Evolutionary conservation across 768 basidiomycete species (phyloP).

Genomic region (Lentinula lateritia): DNA sequence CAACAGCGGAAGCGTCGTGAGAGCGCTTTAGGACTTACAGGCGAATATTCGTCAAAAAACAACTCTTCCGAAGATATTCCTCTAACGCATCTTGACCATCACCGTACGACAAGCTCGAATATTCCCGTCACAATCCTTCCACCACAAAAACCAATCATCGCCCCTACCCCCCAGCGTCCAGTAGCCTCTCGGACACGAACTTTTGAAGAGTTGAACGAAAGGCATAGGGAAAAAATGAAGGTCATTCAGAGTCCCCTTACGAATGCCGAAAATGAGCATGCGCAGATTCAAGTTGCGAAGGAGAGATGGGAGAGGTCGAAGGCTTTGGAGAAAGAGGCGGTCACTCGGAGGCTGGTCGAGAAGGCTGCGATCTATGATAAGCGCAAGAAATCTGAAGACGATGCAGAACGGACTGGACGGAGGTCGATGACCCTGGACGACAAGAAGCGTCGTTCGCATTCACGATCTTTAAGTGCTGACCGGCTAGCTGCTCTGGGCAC

Average conservation of each 20-base stretch:
- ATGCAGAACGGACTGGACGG: slow-evolving; percentile 26
- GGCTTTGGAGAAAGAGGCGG: slow-evolving; percentile 67
- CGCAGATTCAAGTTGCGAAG: slow-evolving; percentile 68
- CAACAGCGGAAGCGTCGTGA: slow-evolving; percentile 67
- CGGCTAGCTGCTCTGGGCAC: slow-evolving; percentile 41
- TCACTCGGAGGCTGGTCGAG: slow-evolving; percentile 68
- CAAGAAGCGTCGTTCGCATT: slow-evolving; percentile 32
- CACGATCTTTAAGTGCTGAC: slow-evolving; percentile 58
- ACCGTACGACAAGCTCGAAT: slow-evolving; percentile 22
- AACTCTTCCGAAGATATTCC: slow-evolving; percentile 48
- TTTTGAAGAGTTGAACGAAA: slow-evolving; percentile 82
- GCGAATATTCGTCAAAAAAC: slow-evolving; percentile 26
- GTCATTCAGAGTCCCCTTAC: slow-evolving; percentile 82
- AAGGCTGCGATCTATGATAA: slow-evolving; percentile 53
- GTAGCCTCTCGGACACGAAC: slow-evolving; percentile 56
- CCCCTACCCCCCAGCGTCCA: slow-evolving; percentile 46
- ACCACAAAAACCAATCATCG: slow-evolving; percentile 36
- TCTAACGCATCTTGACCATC: slow-evolving; percentile 26
- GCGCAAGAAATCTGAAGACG: slow-evolving; percentile 41
- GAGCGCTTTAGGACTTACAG: slow-evolving; percentile 48
- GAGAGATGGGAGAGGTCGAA: slow-evolving; percentile 81
- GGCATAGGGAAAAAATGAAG: slow-evolving; percentile 80
- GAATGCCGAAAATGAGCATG: slow-evolving; percentile 72
- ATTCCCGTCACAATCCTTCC: slow-evolving; percentile 42
- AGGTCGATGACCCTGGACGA: slow-evolving; percentile 27